Base-by-base conservation (phyloP, 768 basidiomycete species). In the Chalciporus chontae region DNA sequence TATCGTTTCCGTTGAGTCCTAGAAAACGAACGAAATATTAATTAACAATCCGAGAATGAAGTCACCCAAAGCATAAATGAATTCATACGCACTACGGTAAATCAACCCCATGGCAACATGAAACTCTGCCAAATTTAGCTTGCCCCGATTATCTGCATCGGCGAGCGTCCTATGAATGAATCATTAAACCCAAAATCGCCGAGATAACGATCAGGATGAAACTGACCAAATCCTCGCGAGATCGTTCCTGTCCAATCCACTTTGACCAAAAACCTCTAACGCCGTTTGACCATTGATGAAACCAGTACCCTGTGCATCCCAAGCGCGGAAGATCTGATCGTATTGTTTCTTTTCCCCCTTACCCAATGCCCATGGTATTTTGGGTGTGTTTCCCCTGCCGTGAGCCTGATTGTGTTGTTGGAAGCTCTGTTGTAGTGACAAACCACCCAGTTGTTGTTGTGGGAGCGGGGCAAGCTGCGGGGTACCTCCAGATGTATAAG, bases 101-200 rank as follows among this genome's bases (percentile, higher is more conserved):
- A 99, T 98, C 47, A 98, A 74, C 45, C 90, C 93, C 95, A 99
- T 99, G 0, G 96, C 96, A 51, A 97, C 90, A 65, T 98, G 93
- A 66, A 99, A 99, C 66, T 98, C 96, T 13, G 90, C 87, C 23
- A 95, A 74, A 58, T 96, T 97, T 42, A 98, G 80, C 68, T 94
- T 96, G 19, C 96, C 96, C 19, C 93, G 85, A 69, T 98, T 92
- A 53, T 94, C 88, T 34, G 81, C 78, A 69, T 99, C 96, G 17
- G 94, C 91, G 6, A 98, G 78, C 13, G 83, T 85, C 95, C 94
- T 97, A 42, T 45, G 14, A 45, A 23, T 34, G 51, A 50, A 9
- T 43, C 18, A 47, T 48, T 47, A 54, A 4, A 47, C 3, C 38
- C 21, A 10, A 38, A 21, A 8, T 3, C 21, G 19, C 17, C 29